Evolutionary conservation across 75 land plant genomes (phyloP).

Genomic region (Larix kaempferi): DNA sequence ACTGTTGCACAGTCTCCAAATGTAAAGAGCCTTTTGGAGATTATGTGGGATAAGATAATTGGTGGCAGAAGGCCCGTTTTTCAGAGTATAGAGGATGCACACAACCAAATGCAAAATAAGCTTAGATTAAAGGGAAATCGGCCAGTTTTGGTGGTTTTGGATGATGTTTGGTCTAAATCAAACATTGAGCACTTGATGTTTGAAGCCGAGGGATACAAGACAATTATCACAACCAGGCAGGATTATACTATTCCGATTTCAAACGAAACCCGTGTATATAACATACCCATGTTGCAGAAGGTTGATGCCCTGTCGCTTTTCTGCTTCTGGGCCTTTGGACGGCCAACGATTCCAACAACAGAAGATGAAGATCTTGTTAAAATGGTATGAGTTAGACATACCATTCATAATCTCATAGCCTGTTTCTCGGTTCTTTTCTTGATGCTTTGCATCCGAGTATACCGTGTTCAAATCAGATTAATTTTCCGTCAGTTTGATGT

Average conservation of each 20-base stretch:
- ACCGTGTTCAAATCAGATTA: no score
- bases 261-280: constrained; percentile 13
- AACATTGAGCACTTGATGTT: constrained; percentile 38
- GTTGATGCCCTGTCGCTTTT: constrained; percentile 47
- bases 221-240: constrained; percentile 40
- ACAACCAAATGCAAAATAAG: not conserved
- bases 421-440: no score
- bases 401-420: no score
- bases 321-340: constrained; percentile 40
- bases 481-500: no score
- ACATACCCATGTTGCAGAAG: constrained; percentile 38
- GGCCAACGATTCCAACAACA: no score
- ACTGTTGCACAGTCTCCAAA: constrained; percentile 61
- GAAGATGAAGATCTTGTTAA: no score
- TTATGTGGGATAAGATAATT: constrained; percentile 29
- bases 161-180: constrained; percentile 52
- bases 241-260: not conserved
- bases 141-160: constrained; percentile 32
- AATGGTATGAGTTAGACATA: no score
- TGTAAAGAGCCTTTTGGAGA: constrained; percentile 6
- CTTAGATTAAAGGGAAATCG: not conserved
- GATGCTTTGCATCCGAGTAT: no score
- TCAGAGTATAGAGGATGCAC: constrained; percentile 7
- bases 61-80: not conserved
- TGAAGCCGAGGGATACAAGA: constrained; percentile 35